Base-by-base conservation (phyloP, 2,329 filamentous ascomycete genomes). In the Aureobasidium sp. region DNA sequence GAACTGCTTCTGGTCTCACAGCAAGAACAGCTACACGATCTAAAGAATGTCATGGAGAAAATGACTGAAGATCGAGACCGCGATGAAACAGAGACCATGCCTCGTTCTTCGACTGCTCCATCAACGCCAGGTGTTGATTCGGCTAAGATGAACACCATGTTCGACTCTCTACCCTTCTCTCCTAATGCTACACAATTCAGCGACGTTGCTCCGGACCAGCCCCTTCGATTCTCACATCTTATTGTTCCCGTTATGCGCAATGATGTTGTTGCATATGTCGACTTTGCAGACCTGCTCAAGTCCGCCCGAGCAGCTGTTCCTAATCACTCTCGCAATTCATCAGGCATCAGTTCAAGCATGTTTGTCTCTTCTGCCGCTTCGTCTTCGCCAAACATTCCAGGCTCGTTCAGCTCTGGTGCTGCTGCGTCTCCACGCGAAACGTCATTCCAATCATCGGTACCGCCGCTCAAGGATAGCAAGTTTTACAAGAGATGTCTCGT, bases 1-100 rank as follows among this genome's bases (percentile, higher is more conserved):
- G 91, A 97, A 74, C 81, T 83, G 29, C 82, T 99, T 21, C 83
- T 99, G 64, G 86, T 86, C 62, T 96, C 90, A 1, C 91, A 97
- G 69, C 92, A 96, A 71, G 92, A 97, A 73, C 94, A 99, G 73
- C 80, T 99, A 3, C 83, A 88, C 2, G 90, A 97, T 73, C 83
- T 99, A 65, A 99, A 99, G 75, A 81, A 84, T 25, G 91, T 97
- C 65, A 90, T 99, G 86, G 91, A 96, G 75, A 86, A 88, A 68
- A 90, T 97, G 85, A 83, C 81, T 29, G 80, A 84, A 11, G 85
- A 94, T 66, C 89, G 95, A 67, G 81, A 84, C 66, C 89, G 95
- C 67, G 81, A 84, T 66, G 82, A 86, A 53, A 85, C 81, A 48
- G 84, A 83, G 61, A 82, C 85, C n/a, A 42, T 52, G 8, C 63